Evolutionary conservation across 2,329 filamentous ascomycete species (phyloP), one percentile per base, ranked within the genome.

Genomic region (Blastomyces silverae): DNA sequence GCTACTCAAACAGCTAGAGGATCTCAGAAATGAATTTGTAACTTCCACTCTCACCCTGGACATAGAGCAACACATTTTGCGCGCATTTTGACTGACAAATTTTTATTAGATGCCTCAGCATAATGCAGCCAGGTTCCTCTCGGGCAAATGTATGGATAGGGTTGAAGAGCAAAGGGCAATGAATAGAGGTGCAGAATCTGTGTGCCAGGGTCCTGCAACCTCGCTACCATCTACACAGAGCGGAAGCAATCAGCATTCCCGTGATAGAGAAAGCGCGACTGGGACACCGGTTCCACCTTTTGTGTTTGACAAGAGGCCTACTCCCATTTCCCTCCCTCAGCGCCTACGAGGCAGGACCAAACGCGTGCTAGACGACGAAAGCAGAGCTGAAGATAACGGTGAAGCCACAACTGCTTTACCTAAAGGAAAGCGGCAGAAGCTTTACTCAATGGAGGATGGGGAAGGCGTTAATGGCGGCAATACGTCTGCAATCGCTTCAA

Each of bases 21-120:
- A 74, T 11, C 64, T 77, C 20, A 72, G 74, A 55, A 73, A 72
- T 34, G 70, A 74, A 44, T 71, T 79, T 65, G 78, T 79, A 67
- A 66, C 2, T 73, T 69, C 17, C 7, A 5, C 39, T 48, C n/a
- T 17, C n/a, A 31, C n/a, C 42, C 11, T 28, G 1, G 6, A 52
- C 20, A 4, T 22, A 20, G 1, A 13, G 42, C n/a, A 25, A 50
- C 28, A 48, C 22, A 28, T n/a, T 28, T 58, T 61, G 50, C 44
- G 50, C 44, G 22, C 10, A 28, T n/a, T 28, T 58, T 56, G 48
- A 55, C 39, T 6, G 17, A 48, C 13, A 28, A 25, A 63, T 59
- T 68, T 31, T 65, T 65, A 22, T 59, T 69, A 69, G 72, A 66
- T 63, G 65, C 71, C 55, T 39, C 66, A 64, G 64, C 66, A 44